Percentiles rank a stretch among this genome's conserved stretches.
These are phyloP conservation scores for Epicoccum sorghinum DNA, from an alignment of 2,329 filamentous ascomycete species.

Conservation along the genomic window DNA sequence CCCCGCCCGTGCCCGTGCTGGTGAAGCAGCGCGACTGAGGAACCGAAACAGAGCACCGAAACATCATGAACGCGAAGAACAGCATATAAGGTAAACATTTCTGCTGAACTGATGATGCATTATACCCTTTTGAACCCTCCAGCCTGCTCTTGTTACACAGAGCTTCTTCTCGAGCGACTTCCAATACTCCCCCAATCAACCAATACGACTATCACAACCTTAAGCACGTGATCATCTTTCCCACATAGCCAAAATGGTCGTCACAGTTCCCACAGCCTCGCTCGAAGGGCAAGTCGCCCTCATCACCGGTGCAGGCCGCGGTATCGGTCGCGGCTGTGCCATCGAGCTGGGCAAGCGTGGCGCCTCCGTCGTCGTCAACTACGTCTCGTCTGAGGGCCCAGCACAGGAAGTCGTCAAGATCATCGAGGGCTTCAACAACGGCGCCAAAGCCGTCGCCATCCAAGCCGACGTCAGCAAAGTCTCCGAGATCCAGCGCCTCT, in stretches of 20 bases:
- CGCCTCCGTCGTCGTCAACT: constrained; percentile 69
- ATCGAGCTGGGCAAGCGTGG: constrained; percentile 71
- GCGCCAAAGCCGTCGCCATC: constrained; percentile 61
- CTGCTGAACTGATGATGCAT: background rate
- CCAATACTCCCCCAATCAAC: background rate
- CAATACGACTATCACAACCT: constrained; percentile 22
- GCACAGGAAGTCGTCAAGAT: constrained; percentile 57
- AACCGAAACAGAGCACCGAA: constrained; percentile 17
- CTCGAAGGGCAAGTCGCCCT: constrained; percentile 63
- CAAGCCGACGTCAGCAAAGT: constrained; percentile 64
- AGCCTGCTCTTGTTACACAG: background rate
- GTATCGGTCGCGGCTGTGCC: constrained; percentile 70
- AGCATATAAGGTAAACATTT: constrained; percentile 16
- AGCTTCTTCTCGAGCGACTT: background rate
- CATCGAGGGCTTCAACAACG: constrained; percentile 54
- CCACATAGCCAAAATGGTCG: constrained; percentile 43
- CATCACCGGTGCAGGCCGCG: constrained; percentile 68
- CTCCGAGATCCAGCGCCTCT: constrained; percentile 64
- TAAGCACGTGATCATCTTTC: constrained; percentile 21
- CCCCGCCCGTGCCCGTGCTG: constrained; percentile 29
- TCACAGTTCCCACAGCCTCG: constrained; percentile 55
- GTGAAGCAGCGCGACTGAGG: constrained; percentile 21
- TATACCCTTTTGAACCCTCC: constrained; percentile 13
- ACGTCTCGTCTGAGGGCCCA: constrained; percentile 60
- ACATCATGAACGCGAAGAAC: constrained; percentile 4